Base-by-base conservation (phyloP, 345 rosid genomes). In the Hypericum androsaemum region DNA sequence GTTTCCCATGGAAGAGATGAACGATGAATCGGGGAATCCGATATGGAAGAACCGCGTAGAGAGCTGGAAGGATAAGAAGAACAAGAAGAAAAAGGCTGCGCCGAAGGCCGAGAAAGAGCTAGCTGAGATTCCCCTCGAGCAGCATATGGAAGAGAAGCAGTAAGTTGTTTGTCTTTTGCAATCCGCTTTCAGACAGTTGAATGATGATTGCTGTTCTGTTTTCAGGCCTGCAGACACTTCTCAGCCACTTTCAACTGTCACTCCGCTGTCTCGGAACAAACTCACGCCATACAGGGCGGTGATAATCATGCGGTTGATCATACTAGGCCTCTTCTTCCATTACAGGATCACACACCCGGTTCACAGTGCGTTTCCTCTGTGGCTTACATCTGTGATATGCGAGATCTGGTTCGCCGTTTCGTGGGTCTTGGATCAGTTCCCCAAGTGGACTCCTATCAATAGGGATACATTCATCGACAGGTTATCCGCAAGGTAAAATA, bases 381-480 rank as follows among this genome's bases (percentile, higher is more conserved):
- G 98, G 98, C 73, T 92, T 52, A 92, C 96, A 54, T 92, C 98
- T 63, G 85, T 92, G 64, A 88, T 92, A 68, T 92, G 98, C 58
- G 98, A 92, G 84, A 85, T 92, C 39, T 92, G 98, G 98, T 92
- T 92, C 70, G 98, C 98, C 11, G 65, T 79, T 65, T 92, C 95
- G 3, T 92, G 98, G 98, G 95, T 92, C 69, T 47, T 92, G 81
- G 98, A 92, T 92, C 98, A 92, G 81, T 92, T 92, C 60, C 98
- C 98, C 37, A 92, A 92, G 69, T 92, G 98, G 98, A 61, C 72
- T 73, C 98, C 98, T 28, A 57, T 92, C 52, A 72, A 85, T 61
- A 65, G 95, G 63, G 77, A 65, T 50, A 81, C 98, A 52, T 81
- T 67, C 59, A 54, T 67, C 7, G 90, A 92, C 57, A 73, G 77